Evolutionary conservation across 176 grass and related monocot genomes (phyloP), one percentile per base, ranked within the genome.

Genomic region (Musa beccarii): DNA sequence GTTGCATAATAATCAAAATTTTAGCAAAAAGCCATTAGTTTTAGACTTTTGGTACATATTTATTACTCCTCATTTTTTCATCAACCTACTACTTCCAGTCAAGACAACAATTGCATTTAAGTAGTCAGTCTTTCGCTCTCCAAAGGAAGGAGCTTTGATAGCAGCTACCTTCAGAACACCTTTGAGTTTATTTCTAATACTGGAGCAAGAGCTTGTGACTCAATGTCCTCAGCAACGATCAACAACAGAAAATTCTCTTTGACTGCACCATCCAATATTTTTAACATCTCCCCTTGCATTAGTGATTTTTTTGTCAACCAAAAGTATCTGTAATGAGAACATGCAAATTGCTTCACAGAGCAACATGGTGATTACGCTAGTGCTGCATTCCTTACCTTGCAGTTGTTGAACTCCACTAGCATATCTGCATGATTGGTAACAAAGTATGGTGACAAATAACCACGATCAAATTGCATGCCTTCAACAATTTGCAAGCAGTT

Each of bases 381-480:
- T 68, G 52, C 53, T 34, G 53, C 51, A 82, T 20, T 66, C 13
- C 43, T 5, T 71, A 86, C 93, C 82, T 90, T 93, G 53, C 93
- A 89, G 80, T 93, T 80, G 61, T 66, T 83, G 66, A 85, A 92
- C 80, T 93, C 93, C 15, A 78, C 86, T 1, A 75, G 86, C 93
- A 87, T 97, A 79, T 80, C 88, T 54, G 80, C 66, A 79, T n/a
- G 84, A 87, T 93, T 84, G 19, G 88, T 93, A 53, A 93, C 78
- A 73, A 97, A 97, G 67, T 93, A 88, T 50, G 88, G 86, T 14
- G 93, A 97, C 64, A 93, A 72, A 75, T 86, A 97, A 68, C 93
- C 90, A 75, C 93, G 83, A 75, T 91, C 93, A 59, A 93, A 93
- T 79, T 93, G 93, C 93, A 97, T 97, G 72, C 90, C 90, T 90